phyloP scores from a whole-genome alignment of 768 basidiomycete genomes.

The Amanita muscaria region DNA sequence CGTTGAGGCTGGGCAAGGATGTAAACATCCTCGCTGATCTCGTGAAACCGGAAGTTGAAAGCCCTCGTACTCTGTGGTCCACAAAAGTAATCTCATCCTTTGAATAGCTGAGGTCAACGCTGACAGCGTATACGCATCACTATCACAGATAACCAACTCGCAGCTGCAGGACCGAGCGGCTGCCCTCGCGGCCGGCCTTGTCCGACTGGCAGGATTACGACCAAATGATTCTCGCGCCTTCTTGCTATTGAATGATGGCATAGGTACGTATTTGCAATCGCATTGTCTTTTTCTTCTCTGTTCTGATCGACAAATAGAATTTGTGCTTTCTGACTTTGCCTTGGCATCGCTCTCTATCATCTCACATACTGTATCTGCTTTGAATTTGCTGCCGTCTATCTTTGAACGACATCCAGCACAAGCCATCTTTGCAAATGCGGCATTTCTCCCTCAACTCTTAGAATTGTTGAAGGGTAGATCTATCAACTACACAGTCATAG shows the following conservation, averaged over 20 bases:
- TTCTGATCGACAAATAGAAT: constrained; percentile 39
- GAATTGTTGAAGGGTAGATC: constrained; percentile 50
- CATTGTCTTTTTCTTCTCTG: background rate
- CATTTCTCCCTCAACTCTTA: constrained; percentile 58
- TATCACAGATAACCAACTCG: constrained; percentile 71
- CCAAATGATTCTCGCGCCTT: constrained; percentile 59
- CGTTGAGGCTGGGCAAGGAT: constrained; percentile 63
- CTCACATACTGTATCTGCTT: constrained; percentile 56
- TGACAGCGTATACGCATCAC: background rate
- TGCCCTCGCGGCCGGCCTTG: constrained; percentile 65
- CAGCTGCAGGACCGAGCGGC: constrained; percentile 62
- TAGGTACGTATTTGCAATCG: constrained; percentile 39
- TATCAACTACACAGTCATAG: constrained; percentile 50
- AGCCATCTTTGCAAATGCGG: constrained; percentile 65
- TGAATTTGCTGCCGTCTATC: constrained; percentile 52
- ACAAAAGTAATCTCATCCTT: constrained; percentile 43
- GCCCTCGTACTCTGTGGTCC: constrained; percentile 69
- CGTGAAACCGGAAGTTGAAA: constrained; percentile 56
- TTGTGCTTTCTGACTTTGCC: constrained; percentile 71
- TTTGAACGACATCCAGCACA: constrained; percentile 58
- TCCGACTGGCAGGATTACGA: constrained; percentile 44
- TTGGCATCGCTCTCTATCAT: constrained; percentile 61
- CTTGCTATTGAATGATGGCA: constrained; percentile 69
- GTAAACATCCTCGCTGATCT: constrained; percentile 59
- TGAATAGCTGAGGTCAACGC: constrained; percentile 7